Conservation (phyloP, 140 eudicot genomes). For the Cichorium intybus region DNA sequence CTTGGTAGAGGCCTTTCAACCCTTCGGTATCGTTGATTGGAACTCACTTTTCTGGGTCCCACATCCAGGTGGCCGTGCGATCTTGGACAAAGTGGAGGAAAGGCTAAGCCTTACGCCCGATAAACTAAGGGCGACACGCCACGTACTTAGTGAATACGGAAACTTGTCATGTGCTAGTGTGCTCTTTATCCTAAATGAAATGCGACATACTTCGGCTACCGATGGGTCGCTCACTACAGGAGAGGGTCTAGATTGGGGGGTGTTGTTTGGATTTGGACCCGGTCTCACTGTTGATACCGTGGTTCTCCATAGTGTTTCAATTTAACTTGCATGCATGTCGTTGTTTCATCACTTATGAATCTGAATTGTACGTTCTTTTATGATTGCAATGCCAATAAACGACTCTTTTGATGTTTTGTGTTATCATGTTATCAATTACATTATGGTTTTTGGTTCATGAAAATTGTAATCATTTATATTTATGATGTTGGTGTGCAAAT, state of each 20-base stretch:
- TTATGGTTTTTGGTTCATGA: too few species aligned
- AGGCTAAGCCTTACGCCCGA: slow-evolving; percentile 3
- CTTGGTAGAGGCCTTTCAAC: slow-evolving; percentile 9
- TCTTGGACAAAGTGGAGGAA: slow-evolving; percentile 13
- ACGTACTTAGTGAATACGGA: slow-evolving; percentile 10
- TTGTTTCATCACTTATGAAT: too few species aligned
- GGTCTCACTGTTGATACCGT: slow-evolving; percentile 18
- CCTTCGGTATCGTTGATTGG: not conserved
- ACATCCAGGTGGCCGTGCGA: slow-evolving; percentile 14
- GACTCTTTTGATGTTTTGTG: too few species aligned
- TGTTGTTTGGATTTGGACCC: slow-evolving; percentile 14
- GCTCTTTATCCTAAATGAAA: slow-evolving; percentile 9
- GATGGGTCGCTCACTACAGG: not conserved
- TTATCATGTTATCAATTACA: too few species aligned
- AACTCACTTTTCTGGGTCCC: slow-evolving; percentile 9
- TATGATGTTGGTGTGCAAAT: too few species aligned
- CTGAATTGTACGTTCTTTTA: too few species aligned
- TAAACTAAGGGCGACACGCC: slow-evolving; percentile 5
- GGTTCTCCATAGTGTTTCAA: slow-evolving; percentile 10
- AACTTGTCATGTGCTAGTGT: slow-evolving; percentile 10
- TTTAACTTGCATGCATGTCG: not conserved
- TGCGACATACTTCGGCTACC: slow-evolving; percentile 16
- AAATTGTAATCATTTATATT: too few species aligned
- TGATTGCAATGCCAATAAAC: too few species aligned
- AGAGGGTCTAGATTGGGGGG: slow-evolving; percentile 20